Percentiles rank a stretch among this genome's conserved stretches.
Conservation (phyloP, 352 stramenopile genomes). For the Phytophthora meadii region DNA sequence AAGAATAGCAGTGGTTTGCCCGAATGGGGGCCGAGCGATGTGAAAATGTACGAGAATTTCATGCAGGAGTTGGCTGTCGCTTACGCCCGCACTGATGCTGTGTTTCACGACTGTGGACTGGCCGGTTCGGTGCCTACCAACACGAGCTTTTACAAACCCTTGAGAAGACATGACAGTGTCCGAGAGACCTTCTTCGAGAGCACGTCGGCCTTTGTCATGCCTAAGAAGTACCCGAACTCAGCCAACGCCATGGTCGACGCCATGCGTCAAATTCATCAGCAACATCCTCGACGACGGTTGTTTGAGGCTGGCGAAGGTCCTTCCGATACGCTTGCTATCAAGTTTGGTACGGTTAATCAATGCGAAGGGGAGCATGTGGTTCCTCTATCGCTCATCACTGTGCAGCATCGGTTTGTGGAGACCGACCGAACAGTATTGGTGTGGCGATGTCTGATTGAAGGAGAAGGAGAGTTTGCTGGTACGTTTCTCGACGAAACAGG, state of each 20-base stretch:
- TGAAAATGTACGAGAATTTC: slow-evolving; percentile 15
- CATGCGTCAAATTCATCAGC: slow-evolving; percentile 13
- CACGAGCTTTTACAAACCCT: slow-evolving; percentile 21
- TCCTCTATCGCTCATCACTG: slow-evolving; percentile 1
- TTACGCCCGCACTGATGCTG: slow-evolving; percentile 13
- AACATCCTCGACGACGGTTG: slow-evolving; percentile 4
- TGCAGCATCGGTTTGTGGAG: slow-evolving; percentile 18
- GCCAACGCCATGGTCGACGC: slow-evolving; percentile 17
- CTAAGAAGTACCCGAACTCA: slow-evolving; percentile 8
- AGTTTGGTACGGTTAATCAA: slow-evolving; percentile 16
- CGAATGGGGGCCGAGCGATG: slow-evolving; percentile 9
- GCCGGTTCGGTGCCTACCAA: neutral
- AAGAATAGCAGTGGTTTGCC: neutral
- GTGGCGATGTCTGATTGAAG: slow-evolving; percentile 19
- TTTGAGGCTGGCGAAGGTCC: neutral
- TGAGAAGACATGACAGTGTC: slow-evolving; percentile 4
- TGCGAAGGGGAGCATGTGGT: slow-evolving; percentile 4
- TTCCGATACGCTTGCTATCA: slow-evolving; percentile 20
- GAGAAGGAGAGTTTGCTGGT: slow-evolving; percentile 15
- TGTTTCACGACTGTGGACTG: slow-evolving; percentile 8
- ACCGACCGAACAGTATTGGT: slow-evolving; percentile 16
- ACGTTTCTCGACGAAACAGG: slow-evolving; percentile 17
- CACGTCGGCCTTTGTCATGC: slow-evolving; percentile 15
- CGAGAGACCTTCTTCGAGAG: slow-evolving; percentile 17
- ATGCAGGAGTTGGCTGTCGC: slow-evolving; percentile 3